phyloP scores from a whole-genome alignment of 2,329 filamentous ascomycete genomes.

The Truncatella angustata region DNA sequence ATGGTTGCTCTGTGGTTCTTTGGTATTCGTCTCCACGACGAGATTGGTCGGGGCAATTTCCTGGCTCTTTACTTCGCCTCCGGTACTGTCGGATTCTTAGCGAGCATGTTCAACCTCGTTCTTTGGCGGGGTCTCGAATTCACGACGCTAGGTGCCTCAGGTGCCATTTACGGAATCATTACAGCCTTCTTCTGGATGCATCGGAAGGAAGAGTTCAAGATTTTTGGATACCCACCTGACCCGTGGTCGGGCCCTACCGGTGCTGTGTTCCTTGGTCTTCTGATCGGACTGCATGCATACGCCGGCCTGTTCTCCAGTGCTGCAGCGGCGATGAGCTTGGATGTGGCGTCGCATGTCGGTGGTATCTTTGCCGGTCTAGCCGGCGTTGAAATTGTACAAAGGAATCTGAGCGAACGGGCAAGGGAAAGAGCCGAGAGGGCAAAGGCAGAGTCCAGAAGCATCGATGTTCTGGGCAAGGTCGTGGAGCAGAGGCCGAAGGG shows the following conservation, averaged over 20 bases:
- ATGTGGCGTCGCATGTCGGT: constrained; percentile 52
- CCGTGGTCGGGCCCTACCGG: constrained; percentile 51
- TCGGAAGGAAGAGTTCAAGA: constrained; percentile 52
- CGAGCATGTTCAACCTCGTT: constrained; percentile 52
- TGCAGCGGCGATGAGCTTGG: constrained; percentile 40
- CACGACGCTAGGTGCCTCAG: constrained; percentile 66
- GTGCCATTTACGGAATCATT: constrained; percentile 59
- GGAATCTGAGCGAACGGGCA: constrained; percentile 25
- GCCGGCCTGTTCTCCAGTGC: constrained; percentile 39
- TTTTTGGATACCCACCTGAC: constrained; percentile 57
- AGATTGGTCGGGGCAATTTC: constrained; percentile 67
- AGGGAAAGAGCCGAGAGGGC: constrained; percentile 20
- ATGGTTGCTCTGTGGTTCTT: constrained; percentile 65
- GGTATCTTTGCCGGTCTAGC: constrained; percentile 48
- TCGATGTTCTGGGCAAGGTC: constrained; percentile 18
- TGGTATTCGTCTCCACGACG: constrained; percentile 66
- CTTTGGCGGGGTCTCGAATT: constrained; percentile 42
- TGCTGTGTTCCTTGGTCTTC: constrained; percentile 50
- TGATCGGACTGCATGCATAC: constrained; percentile 49
- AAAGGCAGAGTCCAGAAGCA: constrained; percentile 19
- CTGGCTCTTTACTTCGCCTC: constrained; percentile 63
- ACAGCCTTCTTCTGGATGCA: constrained; percentile 63
- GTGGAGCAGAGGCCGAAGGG: constrained; percentile 2
- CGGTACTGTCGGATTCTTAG: constrained; percentile 57
- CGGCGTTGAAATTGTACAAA: constrained; percentile 35